Percentiles rank a stretch among this genome's conserved stretches.
Evolutionary conservation across 306 rosid species (phyloP).

Genomic region (Potentilla sterilis): DNA sequence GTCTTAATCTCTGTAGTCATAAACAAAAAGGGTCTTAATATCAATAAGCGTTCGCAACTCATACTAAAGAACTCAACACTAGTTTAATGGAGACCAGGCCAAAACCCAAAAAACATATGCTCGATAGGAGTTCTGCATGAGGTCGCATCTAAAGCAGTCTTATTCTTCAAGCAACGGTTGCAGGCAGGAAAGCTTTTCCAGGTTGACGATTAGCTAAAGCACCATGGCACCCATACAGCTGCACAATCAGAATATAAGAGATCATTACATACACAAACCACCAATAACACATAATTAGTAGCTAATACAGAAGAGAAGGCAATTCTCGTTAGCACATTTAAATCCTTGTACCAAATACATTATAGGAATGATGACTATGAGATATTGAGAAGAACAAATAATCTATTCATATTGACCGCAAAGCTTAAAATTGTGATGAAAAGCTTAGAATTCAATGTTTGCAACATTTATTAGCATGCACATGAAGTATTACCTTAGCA

Average conservation of each 20-base stretch:
- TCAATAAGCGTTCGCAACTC: background rate
- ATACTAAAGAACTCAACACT: background rate
- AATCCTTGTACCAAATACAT: too few species aligned
- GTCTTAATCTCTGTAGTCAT: background rate
- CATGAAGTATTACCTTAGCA: constrained; percentile 55
- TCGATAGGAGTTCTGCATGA: background rate
- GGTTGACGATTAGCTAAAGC: constrained; percentile 54
- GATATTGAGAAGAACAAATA: background rate
- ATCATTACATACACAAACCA: background rate
- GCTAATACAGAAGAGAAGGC: background rate
- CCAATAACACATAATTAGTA: too few species aligned
- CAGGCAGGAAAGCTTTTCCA: constrained; percentile 48
- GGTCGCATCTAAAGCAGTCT: background rate
- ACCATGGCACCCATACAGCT: constrained; percentile 88
- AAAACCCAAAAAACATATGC: background rate
- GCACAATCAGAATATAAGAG: constrained; percentile 16
- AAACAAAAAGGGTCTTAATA: background rate
- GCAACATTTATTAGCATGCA: background rate
- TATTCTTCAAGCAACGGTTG: constrained; percentile 29
- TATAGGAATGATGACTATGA: background rate
- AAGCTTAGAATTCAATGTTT: background rate
- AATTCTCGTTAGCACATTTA: background rate
- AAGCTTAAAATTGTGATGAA: background rate
- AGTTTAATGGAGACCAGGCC: background rate
- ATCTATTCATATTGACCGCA: background rate